phyloP scores from a whole-genome alignment of 371 early-diverging fungal genomes.

The Apophysomyces sp. region DNA sequence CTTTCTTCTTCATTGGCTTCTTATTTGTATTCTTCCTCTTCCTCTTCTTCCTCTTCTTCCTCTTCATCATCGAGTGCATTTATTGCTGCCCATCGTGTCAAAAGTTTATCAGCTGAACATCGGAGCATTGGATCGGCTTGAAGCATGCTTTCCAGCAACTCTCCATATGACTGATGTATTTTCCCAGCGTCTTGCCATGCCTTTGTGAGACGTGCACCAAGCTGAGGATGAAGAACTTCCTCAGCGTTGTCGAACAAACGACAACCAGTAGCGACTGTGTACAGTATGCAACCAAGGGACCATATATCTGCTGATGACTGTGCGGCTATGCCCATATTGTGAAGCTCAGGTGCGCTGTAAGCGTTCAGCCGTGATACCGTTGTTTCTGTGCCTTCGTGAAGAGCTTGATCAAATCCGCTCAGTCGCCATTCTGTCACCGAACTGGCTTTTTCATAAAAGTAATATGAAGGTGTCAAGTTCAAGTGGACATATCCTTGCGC shows the following conservation, averaged over 20 bases:
- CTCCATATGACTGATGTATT: constrained; percentile 1
- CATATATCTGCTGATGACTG: constrained; percentile 13
- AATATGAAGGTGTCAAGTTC: constrained; percentile 5
- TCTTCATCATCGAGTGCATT: constrained; percentile 15
- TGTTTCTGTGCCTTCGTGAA: background rate
- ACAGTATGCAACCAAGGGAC: constrained; percentile 18
- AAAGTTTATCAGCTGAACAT: constrained; percentile 5
- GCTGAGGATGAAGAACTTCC: background rate
- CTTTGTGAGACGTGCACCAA: constrained; percentile 2
- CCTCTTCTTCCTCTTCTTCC: background rate
- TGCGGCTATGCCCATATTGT: background rate
- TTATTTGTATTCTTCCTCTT: background rate
- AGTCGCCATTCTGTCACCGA: constrained; percentile 14
- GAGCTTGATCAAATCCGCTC: constrained; percentile 9
- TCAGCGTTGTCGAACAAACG: background rate
- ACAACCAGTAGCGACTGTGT: constrained; percentile 13
- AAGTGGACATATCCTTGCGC: constrained; percentile 12
- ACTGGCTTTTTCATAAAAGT: constrained; percentile 12
- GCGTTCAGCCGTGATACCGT: background rate
- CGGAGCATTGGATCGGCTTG: constrained; percentile 8
- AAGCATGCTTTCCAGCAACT: constrained; percentile 14
- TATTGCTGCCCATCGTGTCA: constrained; percentile 9
- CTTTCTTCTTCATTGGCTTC: too few relatives aligned
- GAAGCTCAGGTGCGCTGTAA: constrained; percentile 16
- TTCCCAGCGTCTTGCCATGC: constrained; percentile 12